Base-by-base conservation (phyloP, 169 alveolate species). In the Amoebophrya sp. region DNA sequence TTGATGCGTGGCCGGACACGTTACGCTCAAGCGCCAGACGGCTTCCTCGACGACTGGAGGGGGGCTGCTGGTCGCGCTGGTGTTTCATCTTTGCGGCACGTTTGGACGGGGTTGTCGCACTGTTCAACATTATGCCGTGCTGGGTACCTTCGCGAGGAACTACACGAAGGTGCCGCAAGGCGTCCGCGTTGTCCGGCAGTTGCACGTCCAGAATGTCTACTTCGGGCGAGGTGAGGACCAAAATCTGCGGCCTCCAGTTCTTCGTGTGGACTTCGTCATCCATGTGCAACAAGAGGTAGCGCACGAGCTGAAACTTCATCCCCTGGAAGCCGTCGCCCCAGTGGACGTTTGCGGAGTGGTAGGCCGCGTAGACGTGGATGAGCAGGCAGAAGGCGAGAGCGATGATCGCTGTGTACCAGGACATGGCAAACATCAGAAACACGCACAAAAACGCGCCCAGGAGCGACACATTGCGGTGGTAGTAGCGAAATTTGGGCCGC, bases 291-390 rank as follows among this genome's bases (percentile, higher is more conserved):
- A 33, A 47, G 53, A 35, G 12, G 25, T 0, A 23, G 0, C 23
- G n/a, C 29, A 77, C 96, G 53, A 92, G 92, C 90, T 94, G 96
- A 47, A 94, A 94, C 66, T 94, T 92, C 92, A 95, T 92, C 33
- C 97, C 97, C 90, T 94, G 95, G 66, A 95, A 91, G 39, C 96
- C 96, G 89, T 95, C 97, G 32, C 97, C 97, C 96, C 97, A 94
- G 90, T 94, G 94, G 77, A 94, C 90, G 90, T 94, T 95, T 35
- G 94, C 93, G 38, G 94, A 92, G 83, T 94, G 93, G 93, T 93
- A 93, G 54, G 95, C 95, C 0, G 95, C 93, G 41, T 94, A 94
- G 3, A 94, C 94, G 89, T 94, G 90, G 23, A 94, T 88, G 29
- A 92, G 39, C 77, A 90, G 40, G 41, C 95, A 95, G 40, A 94